Evolutionary conservation across 75 land plant species (phyloP), one percentile per base, ranked within the genome.

Genomic region (Cupressus sempervirens): DNA sequence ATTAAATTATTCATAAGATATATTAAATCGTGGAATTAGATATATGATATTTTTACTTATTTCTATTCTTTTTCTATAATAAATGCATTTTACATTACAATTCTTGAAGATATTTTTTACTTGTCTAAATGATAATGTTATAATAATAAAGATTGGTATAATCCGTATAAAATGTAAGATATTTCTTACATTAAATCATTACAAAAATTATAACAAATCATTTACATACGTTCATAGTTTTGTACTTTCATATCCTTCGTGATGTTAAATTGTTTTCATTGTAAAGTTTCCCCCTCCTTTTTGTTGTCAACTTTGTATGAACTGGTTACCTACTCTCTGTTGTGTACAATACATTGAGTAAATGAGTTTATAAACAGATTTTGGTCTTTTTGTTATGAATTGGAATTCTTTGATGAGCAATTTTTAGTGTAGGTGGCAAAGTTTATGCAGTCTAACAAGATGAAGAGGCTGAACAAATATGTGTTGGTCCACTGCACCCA

Each of bases 401-500:
- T 32, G 26, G 35, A 40, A 26, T 72, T 75, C 20, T 13, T 80
- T 84, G 41, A 70, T 13, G 7, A 23, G 5, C 0, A 20, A 70
- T 14, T 65, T 43, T 73, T 83, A 76, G 29, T 82, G 58, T 90
- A 97, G 99, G 98, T 93, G 0, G 67, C 84, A 38, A 92, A 90
- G 34, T 97, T 94, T 67, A 67, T 94, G 18, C 29, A 84, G 32
- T 86, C 88, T 40, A 93, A 94, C 80, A 85, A 85, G 80, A 50
- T 52, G 15, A 93, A 85, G 82, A 86, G 80, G 11, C 54, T 86
- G 45, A 91, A 91, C 89, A 95, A 91, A 84, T 89, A 89, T 89
- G 86, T 98, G 76, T 88, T 98, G 88, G 99, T 98, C 8, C 99
- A 98, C 36, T 98, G 99, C 72, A 98, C 99, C 2, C 99, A 98